These are phyloP conservation scores for Tuber microsphaerosporum DNA, from an alignment of 495 filamentous ascomycete species.

Conservation along the genomic window DNA sequence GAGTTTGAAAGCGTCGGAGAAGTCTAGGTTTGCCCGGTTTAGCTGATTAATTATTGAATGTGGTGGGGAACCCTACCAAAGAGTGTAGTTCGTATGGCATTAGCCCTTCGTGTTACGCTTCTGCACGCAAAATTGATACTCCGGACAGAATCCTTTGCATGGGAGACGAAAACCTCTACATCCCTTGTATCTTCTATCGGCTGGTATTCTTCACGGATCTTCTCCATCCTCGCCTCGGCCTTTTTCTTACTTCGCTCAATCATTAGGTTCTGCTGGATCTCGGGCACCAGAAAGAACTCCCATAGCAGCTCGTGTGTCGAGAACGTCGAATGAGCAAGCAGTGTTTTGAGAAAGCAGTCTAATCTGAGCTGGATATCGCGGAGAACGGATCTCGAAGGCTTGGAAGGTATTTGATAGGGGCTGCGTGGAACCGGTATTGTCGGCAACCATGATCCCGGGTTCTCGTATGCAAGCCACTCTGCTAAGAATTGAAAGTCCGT, in stretches of 20 bases:
- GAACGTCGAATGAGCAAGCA: conserved; percentile 87
- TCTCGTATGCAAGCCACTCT: conserved; percentile 79
- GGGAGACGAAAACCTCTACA: conserved; percentile 83
- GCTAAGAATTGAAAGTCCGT: conserved; percentile 86
- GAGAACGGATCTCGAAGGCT: conserved; percentile 77
- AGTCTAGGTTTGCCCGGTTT: conserved; percentile 17
- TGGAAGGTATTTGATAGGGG: conserved; percentile 86
- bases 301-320: conserved; percentile 94
- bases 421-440: conserved; percentile 68
- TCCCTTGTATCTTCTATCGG: conserved; percentile 82
- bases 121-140: conserved; percentile 73
- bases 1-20: conserved; percentile 36
- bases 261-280: conserved; percentile 83
- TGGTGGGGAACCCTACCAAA: conserved; percentile 47
- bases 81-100: conserved; percentile 51
- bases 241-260: conserved; percentile 80
- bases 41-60: neutral
- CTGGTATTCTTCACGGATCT: conserved; percentile 75
- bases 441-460: conserved; percentile 91
- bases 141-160: conserved; percentile 80
- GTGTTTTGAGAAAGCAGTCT: conserved; percentile 75
- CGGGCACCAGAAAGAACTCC: conserved; percentile 98
- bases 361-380: conserved; percentile 81
- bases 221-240: conserved; percentile 71
- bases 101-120: conserved; percentile 65